Evolutionary conservation across 2,329 filamentous ascomycete genomes (phyloP), one percentile per base, ranked within the genome.

Genomic region (Aspergillus tamarii): DNA sequence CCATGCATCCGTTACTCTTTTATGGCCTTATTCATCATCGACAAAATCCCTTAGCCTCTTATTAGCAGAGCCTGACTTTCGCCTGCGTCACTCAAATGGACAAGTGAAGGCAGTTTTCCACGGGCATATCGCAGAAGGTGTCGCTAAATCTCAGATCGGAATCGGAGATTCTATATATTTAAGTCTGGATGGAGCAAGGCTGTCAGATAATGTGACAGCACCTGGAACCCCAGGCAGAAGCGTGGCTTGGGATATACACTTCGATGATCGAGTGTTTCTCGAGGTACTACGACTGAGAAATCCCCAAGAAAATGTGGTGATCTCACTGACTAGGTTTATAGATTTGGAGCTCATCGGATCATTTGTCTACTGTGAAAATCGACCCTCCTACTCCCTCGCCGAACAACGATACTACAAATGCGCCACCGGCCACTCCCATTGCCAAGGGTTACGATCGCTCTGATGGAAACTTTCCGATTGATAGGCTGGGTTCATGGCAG

Each of bases 21-120:
- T 92, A 63, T 98, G 94, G 94, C 94, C 94, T 0, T 97, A 92
- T 78, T 97, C 91, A 67, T 91, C 90, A 26, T 88, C 92, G 30
- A 90, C 86, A 34, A 87, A 86, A 59, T 88, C 88, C 45, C 85
- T 93, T 69, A 90, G 92, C 30, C 89, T 97, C 57, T 85, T 96
- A 23, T 85, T 98, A 39, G 91, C 91, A 53, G 94, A 97, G 72
- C 88, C 89, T 53, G 93, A 97, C 76, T 91, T 94, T 72, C 90
- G 92, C 55, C 84, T 94, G 57, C 91, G 94, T 61, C 87, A 88
- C 66, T 84, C 85, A 46, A 90, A 87, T 68, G 94, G 94, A 14
- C 93, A 97, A 78, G 88, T 97, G 26, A 89, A 93, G 62, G 86
- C 93, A 56, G 87, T 89, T 48, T 93, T 97, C 69, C 83, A 84